Percentiles rank a stretch among this genome's conserved stretches.
phyloP scores from a whole-genome alignment of 345 rosid genomes.

The Linum trigynum region DNA sequence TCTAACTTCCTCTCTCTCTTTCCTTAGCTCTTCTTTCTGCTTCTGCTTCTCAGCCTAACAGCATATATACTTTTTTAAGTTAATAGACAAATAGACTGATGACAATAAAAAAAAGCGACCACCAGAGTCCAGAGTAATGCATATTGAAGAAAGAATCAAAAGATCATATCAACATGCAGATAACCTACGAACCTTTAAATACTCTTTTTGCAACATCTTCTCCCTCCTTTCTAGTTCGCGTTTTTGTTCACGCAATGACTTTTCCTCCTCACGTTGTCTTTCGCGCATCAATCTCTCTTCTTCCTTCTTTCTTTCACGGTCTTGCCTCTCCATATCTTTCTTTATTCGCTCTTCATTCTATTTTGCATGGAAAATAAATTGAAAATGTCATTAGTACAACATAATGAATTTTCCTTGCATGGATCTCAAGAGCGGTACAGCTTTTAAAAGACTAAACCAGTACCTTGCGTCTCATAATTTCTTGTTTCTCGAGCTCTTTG shows the following conservation, averaged over 20 bases:
- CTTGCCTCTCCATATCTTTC: slow-evolving; percentile 87
- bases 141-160: neutral
- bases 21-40: slow-evolving; percentile 82
- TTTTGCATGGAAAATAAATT: slow-evolving; percentile 13
- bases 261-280: slow-evolving; percentile 89
- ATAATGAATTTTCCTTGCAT: neutral
- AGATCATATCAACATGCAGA: slow-evolving; percentile 1
- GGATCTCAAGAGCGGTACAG: slow-evolving; percentile 7
- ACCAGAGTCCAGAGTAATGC: slow-evolving; percentile 6
- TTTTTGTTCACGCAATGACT: slow-evolving; percentile 68
- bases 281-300: slow-evolving; percentile 95
- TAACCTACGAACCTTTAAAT: slow-evolving; percentile 40
- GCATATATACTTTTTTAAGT: neutral
- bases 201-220: slow-evolving; percentile 79
- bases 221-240: slow-evolving; percentile 92
- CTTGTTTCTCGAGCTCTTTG: slow-evolving; percentile 76
- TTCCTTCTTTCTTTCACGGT: slow-evolving; percentile 94
- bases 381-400: slow-evolving; percentile 18
- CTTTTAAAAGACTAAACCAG: neutral
- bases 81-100: slow-evolving; percentile 9
- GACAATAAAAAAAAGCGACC: slow-evolving; percentile 9
- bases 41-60: slow-evolving; percentile 70
- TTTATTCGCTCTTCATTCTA: slow-evolving; percentile 79
- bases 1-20: slow-evolving; percentile 76
- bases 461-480: slow-evolving; percentile 68